Evolutionary conservation across 192 early-diverging fungal species (phyloP).

Genomic region (Entophlyctis luteolus): DNA sequence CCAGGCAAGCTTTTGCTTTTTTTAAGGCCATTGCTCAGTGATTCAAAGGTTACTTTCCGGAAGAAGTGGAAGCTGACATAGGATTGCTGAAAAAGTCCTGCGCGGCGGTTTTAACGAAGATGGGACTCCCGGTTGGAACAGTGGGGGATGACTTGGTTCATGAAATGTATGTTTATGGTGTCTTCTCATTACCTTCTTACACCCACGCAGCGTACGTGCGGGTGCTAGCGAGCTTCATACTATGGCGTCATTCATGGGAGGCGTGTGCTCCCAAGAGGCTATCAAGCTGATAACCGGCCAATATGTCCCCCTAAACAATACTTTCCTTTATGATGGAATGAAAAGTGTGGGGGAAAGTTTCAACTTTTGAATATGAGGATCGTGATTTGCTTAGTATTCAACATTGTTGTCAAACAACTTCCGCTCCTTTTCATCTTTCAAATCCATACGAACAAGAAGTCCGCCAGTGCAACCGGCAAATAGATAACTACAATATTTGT

Average conservation of each 20-base stretch:
- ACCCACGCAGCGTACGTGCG: conserved; percentile 43
- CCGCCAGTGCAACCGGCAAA: neutral
- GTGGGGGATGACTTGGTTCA: conserved; percentile 57
- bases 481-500: neutral
- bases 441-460: neutral
- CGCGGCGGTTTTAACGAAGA: conserved; percentile 36
- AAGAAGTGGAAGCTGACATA: conserved; percentile 52
- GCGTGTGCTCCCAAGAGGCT: conserved; percentile 85
- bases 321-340: conserved; percentile 80
- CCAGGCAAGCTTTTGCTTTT: conserved; percentile 49
- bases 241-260: conserved; percentile 80
- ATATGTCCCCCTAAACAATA: conserved; percentile 89
- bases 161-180: conserved; percentile 55
- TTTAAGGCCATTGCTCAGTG: neutral
- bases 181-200: conserved; percentile 2
- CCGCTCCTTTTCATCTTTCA: too few species aligned
- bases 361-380: conserved; percentile 3
- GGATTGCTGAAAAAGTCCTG: conserved; percentile 51
- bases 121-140: conserved; percentile 30
- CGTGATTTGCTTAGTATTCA: neutral
- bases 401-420: neutral
- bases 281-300: conserved; percentile 95
- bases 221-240: conserved; percentile 77
- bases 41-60: conserved; percentile 26
- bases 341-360: conserved; percentile 31